Percentiles rank a stretch among this genome's conserved stretches.
Conservation (phyloP, 208 protist species). For the Vickermania spadyakhi region DNA sequence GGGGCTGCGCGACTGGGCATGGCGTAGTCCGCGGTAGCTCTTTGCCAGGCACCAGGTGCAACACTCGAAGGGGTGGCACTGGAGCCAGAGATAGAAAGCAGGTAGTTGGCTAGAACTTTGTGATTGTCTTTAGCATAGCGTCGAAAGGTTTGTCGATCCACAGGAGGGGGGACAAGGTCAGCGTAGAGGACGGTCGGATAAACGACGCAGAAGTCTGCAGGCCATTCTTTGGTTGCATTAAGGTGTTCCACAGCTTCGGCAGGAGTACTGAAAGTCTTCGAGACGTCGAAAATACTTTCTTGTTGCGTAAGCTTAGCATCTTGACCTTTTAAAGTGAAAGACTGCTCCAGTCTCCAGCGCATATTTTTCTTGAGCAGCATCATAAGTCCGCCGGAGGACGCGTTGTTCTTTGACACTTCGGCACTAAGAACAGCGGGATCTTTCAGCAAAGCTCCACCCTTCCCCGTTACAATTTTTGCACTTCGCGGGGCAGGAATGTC, state of each 20-base stretch:
- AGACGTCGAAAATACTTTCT: slow-evolving; percentile 58
- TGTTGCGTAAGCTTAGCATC: slow-evolving; percentile 48
- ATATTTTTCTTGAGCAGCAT: not conserved
- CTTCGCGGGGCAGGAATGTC: slow-evolving; percentile 79
- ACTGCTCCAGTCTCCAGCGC: slow-evolving; percentile 39
- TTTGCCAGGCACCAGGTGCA: not conserved
- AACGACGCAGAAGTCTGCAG: slow-evolving; percentile 73
- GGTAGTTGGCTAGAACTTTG: slow-evolving; percentile 5
- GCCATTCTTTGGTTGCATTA: slow-evolving; percentile 61
- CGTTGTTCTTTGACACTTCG: slow-evolving; percentile 34
- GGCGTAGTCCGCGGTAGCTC: not conserved
- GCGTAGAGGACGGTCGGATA: slow-evolving; percentile 60
- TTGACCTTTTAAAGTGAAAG: slow-evolving; percentile 57
- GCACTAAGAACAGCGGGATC: slow-evolving; percentile 76
- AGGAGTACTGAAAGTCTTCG: slow-evolving; percentile 36
- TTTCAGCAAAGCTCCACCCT: slow-evolving; percentile 27
- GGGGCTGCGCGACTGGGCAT: slow-evolving; percentile 8
- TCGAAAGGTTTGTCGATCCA: slow-evolving; percentile 58
- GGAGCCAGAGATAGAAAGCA: not conserved
- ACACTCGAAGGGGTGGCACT: not conserved
- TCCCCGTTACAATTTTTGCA: slow-evolving; percentile 37
- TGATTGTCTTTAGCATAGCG: slow-evolving; percentile 69
- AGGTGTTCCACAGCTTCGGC: slow-evolving; percentile 57
- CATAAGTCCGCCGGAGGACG: not conserved
- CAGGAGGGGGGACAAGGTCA: slow-evolving; percentile 39